Percentiles rank a stretch among this genome's conserved stretches.
Conservation (phyloP, 2,329 filamentous ascomycete genomes). For the Alternaria ventricosa region DNA sequence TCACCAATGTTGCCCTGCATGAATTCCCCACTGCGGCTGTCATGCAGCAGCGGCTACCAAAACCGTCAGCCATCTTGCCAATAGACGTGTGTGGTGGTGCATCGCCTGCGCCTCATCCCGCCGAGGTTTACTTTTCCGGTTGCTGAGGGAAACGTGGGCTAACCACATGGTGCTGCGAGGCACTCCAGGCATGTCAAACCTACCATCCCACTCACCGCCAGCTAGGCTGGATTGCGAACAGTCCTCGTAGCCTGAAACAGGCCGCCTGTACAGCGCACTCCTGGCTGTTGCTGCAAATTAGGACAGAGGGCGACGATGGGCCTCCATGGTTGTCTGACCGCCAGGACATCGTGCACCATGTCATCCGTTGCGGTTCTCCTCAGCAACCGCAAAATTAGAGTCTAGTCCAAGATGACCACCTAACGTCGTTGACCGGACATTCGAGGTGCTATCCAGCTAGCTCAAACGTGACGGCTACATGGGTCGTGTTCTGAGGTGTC, state of each 20-base stretch:
- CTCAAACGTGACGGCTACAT: not conserved
- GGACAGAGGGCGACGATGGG: not conserved
- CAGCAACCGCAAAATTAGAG: not conserved
- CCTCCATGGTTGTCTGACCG: not conserved
- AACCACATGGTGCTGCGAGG: not conserved
- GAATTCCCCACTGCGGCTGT: slow-evolving; percentile 10
- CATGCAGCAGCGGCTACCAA: slow-evolving; percentile 10
- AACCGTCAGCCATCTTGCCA: slow-evolving; percentile 1
- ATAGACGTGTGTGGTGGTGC: slow-evolving; percentile 6
- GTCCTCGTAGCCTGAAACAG: not conserved
- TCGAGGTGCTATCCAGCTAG: not conserved
- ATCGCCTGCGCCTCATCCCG: not conserved
- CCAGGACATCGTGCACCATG: not conserved
- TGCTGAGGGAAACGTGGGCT: slow-evolving; percentile 6
- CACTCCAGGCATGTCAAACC: not conserved
- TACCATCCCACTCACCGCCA: slow-evolving; percentile 1
- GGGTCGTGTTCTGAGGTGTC: slow-evolving; percentile 2
- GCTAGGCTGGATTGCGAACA: not conserved
- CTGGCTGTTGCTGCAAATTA: not conserved
- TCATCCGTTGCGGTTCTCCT: not conserved
- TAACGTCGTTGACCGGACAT: not conserved
- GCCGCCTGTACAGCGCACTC: not conserved
- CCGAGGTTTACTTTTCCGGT: slow-evolving; percentile 10
- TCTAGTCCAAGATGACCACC: not conserved
- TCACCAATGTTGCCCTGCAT: slow-evolving; percentile 15